Evolutionary conservation across 768 basidiomycete species (phyloP).

Genomic region (Kwoniella bestiolae): DNA sequence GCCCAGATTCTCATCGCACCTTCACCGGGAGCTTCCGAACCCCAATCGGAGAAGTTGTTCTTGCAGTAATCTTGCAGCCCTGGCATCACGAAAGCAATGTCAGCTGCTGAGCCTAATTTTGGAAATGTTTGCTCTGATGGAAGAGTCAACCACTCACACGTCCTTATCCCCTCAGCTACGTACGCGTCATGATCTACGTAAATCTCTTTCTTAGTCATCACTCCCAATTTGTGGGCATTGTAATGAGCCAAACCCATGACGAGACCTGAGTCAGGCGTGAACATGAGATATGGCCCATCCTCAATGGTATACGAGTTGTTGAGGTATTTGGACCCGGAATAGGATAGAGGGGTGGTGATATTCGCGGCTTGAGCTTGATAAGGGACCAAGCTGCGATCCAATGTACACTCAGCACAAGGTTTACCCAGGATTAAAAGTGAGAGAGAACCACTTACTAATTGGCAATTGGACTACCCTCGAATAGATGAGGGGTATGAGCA

Average conservation of each 20-base stretch:
- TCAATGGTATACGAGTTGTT: conserved; percentile 22
- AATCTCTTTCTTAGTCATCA: conserved; percentile 23
- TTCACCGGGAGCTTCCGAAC: conserved; percentile 38
- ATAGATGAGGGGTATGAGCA: conserved; percentile 29
- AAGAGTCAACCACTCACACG: conserved; percentile 24
- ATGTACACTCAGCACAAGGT: background rate
- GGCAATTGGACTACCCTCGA: conserved; percentile 14
- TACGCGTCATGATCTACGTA: conserved; percentile 21
- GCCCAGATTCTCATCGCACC: conserved; percentile 42
- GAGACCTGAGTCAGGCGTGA: conserved; percentile 22
- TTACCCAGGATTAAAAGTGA: background rate
- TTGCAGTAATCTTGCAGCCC: conserved; percentile 35
- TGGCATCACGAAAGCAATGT: conserved; percentile 2
- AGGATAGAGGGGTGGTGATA: conserved; percentile 28
- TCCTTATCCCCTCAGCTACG: conserved; percentile 10
- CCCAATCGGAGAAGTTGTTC: conserved; percentile 38
- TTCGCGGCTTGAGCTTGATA: conserved; percentile 29
- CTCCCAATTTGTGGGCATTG: conserved; percentile 6
- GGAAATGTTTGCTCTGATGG: background rate
- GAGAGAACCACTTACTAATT: conserved; percentile 15
- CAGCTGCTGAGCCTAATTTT: background rate
- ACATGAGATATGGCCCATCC: conserved; percentile 32
- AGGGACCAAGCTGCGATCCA: conserved; percentile 20
- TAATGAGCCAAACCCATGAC: conserved; percentile 26
- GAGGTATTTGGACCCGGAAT: conserved; percentile 24